Evolutionary conservation across 148 eudicot genomes (phyloP).

Genomic region (Rhododendron griersonianum): DNA sequence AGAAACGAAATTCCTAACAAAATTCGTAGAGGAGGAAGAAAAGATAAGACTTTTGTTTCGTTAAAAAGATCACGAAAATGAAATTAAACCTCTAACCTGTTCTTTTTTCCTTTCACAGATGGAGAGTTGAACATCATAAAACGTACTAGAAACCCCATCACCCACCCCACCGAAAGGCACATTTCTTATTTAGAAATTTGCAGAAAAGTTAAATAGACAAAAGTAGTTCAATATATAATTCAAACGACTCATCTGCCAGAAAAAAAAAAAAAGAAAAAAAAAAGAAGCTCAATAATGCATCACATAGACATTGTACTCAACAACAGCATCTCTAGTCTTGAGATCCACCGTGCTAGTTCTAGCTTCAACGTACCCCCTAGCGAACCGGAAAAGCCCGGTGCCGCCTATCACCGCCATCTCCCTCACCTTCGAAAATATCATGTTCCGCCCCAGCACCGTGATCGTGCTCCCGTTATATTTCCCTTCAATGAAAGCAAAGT

Average conservation of each 20-base stretch:
- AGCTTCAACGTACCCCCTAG: conserved; percentile 32
- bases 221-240: background rate
- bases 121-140: background rate
- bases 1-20: too few relatives aligned
- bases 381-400: conserved; percentile 38
- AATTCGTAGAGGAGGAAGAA: too few relatives aligned
- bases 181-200: too few relatives aligned
- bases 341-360: conserved; percentile 18
- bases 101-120: too few relatives aligned
- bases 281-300: conserved; percentile 21
- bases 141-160: background rate
- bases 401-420: conserved; percentile 44
- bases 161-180: background rate
- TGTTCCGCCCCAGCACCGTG: conserved; percentile 31
- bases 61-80: too few relatives aligned
- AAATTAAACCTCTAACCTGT: too few relatives aligned
- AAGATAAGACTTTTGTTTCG: too few relatives aligned
- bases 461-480: conserved; percentile 40
- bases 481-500: conserved; percentile 31
- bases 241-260: too few relatives aligned
- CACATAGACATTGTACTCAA: conserved; percentile 33
- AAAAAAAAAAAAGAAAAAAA: too few relatives aligned
- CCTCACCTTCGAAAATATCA: conserved; percentile 21
- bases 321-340: conserved; percentile 27
- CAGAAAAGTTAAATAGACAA: background rate